Evolutionary conservation across 805 yeast genomes (phyloP).

Genomic region (Wickerhamiella sergipiensis): DNA sequence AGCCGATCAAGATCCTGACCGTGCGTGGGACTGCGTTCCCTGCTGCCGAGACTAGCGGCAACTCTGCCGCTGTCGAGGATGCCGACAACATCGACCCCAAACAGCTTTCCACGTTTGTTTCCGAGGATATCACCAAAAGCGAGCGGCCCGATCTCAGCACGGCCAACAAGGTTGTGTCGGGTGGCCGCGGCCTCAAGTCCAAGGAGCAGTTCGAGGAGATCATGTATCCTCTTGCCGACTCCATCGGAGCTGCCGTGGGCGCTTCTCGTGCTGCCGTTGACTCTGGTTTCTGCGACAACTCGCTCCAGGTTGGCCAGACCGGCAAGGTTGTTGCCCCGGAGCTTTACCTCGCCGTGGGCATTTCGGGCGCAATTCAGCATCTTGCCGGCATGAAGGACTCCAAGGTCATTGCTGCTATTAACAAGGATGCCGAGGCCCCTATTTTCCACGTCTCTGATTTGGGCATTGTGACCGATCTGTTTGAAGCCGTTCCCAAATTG

Average conservation of each 20-base stretch:
- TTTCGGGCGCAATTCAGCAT: constrained; percentile 96
- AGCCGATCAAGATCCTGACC: constrained; percentile 54
- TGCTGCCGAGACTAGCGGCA: constrained; percentile 28
- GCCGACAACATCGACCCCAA: constrained; percentile 25
- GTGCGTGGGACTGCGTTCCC: constrained; percentile 76
- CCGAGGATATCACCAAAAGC: constrained; percentile 58
- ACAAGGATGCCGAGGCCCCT: constrained; percentile 90
- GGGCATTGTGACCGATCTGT: constrained; percentile 80
- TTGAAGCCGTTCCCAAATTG: constrained; percentile 79
- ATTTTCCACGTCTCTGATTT: constrained; percentile 83
- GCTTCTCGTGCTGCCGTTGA: constrained; percentile 98
- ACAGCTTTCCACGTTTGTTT: constrained; percentile 45
- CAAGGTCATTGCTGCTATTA: constrained; percentile 83
- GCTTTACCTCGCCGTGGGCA: constrained; percentile 81
- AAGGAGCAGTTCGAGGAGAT: constrained; percentile 73
- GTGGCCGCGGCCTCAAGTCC: constrained; percentile 87
- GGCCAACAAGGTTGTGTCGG: constrained; percentile 71
- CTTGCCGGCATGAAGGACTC: constrained; percentile 98
- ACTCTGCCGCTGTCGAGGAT: constrained; percentile 31
- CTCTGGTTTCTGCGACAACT: constrained; percentile 88
- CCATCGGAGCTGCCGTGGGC: constrained; percentile 84
- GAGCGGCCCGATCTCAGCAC: constrained; percentile 87
- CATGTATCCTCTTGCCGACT: constrained; percentile 71
- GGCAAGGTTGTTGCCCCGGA: constrained; percentile 98
- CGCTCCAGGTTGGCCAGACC: constrained; percentile 94